phyloP scores from a whole-genome alignment of 1,139 yeast genomes.

The Kodamaea suecica region DNA sequence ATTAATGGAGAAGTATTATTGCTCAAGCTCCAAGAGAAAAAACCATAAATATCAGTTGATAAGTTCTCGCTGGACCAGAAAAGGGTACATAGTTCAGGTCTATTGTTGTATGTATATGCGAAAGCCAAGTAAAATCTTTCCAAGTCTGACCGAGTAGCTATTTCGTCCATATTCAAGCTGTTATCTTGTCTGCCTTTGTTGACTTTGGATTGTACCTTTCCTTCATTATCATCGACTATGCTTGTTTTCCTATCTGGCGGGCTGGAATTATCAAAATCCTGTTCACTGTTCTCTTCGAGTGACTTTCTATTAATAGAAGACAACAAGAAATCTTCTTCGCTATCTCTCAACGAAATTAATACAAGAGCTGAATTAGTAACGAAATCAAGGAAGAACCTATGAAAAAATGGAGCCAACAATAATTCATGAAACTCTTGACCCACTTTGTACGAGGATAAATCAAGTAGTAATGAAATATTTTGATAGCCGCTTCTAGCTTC shows the following conservation, averaged over 20 bases:
- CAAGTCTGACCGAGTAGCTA: constrained; percentile 73
- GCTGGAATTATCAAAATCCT: neutral
- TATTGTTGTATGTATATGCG: constrained; percentile 62
- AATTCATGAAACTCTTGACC: constrained; percentile 27
- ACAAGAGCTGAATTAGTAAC: constrained; percentile 75
- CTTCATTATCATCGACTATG: constrained; percentile 1
- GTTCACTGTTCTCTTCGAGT: constrained; percentile 17
- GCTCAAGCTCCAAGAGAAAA: constrained; percentile 82
- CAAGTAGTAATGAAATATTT: constrained; percentile 25
- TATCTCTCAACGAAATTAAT: constrained; percentile 73
- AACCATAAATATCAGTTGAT: constrained; percentile 53
- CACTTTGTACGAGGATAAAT: constrained; percentile 19
- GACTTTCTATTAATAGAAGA: constrained; percentile 42
- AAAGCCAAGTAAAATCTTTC: constrained; percentile 83
- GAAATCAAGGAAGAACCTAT: constrained; percentile 56
- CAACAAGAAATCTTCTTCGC: constrained; percentile 78
- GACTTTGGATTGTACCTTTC: neutral
- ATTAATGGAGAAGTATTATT: constrained; percentile 77
- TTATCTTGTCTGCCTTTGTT: constrained; percentile 10
- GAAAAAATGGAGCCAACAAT: constrained; percentile 43
- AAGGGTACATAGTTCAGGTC: constrained; percentile 55
- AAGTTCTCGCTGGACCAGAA: constrained; percentile 70
- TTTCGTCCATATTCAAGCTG: constrained; percentile 46
- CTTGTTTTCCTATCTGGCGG: constrained; percentile 1
- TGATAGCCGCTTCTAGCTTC: constrained; percentile 9